phyloP scores from a whole-genome alignment of 2,329 filamentous ascomycete species.

The Pestalotiopsis sp. region DNA sequence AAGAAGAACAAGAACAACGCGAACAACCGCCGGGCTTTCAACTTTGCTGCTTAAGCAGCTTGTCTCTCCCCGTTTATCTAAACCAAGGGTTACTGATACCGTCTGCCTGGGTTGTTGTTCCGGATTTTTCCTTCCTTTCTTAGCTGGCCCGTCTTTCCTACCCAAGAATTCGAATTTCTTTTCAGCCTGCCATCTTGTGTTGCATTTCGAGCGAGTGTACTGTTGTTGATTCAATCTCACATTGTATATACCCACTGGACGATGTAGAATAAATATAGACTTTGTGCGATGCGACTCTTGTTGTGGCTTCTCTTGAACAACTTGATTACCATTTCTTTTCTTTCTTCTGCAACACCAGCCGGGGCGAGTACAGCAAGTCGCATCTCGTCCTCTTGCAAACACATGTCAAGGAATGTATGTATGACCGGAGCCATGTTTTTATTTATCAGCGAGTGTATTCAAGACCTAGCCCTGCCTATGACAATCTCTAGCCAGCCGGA shows the following conservation, averaged over 20 bases:
- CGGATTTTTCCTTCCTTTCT: neutral
- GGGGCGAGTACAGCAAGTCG: no score
- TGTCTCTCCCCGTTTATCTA: no score
- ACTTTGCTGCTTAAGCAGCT: neutral
- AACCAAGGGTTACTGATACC: neutral
- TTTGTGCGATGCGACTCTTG: neutral
- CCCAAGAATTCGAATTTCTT: neutral
- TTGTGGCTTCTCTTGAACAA: no score
- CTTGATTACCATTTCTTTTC: no score
- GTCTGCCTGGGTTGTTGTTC: neutral
- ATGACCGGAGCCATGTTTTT: neutral
- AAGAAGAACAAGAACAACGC: constrained; percentile 6
- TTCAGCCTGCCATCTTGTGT: neutral
- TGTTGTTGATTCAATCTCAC: neutral
- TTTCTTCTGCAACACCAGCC: no score
- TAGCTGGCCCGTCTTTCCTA: neutral
- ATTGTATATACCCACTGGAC: neutral
- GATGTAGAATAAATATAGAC: neutral
- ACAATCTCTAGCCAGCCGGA: neutral
- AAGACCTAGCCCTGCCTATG: neutral
- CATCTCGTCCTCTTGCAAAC: neutral
- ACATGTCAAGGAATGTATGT: neutral
- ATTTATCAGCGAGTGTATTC: neutral
- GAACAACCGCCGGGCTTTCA: neutral
- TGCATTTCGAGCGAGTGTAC: neutral